Evolutionary conservation across 1,284 basidiomycete species (phyloP).

Genomic region (Leccinum variabile): DNA sequence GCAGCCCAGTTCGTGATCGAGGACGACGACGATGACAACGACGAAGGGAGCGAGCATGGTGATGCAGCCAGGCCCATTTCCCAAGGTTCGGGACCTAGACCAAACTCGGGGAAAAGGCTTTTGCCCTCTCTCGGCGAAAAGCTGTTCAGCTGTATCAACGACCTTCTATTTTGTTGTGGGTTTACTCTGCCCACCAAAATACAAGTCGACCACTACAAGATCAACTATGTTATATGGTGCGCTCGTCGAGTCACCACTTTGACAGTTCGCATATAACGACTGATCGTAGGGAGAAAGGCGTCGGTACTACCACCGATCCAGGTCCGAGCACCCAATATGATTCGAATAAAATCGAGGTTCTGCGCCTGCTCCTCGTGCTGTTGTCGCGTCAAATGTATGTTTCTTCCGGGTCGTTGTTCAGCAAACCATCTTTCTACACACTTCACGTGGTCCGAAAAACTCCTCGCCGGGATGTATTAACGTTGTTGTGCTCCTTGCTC

Average conservation of each 20-base stretch:
- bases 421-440: conserved; percentile 72
- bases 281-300: conserved; percentile 77
- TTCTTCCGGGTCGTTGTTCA: conserved; percentile 67
- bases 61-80: conserved; percentile 18
- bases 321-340: conserved; percentile 71
- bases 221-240: conserved; percentile 84
- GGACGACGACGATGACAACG: conserved; percentile 59
- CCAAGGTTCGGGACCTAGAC: conserved; percentile 23
- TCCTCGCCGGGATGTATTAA: conserved; percentile 79
- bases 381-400: conserved; percentile 87
- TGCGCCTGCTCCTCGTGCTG: conserved; percentile 81
- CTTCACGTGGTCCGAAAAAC: conserved; percentile 76
- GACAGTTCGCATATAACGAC: conserved; percentile 15
- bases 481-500: conserved; percentile 85
- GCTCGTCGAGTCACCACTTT: conserved; percentile 27
- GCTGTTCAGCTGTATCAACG: conserved; percentile 76
- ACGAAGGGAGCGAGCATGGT: conserved; percentile 36
- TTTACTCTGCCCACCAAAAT: conserved; percentile 83
- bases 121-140: conserved; percentile 77
- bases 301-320: conserved; percentile 78
- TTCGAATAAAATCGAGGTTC: conserved; percentile 81
- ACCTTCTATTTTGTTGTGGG: conserved; percentile 88
- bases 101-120: conserved; percentile 46
- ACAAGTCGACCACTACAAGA: conserved; percentile 79
- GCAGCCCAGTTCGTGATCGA: conserved; percentile 78